Evolutionary conservation across 2,329 filamentous ascomycete genomes (phyloP), one percentile per base, ranked within the genome.

Genomic region (Aspergillus sp.): DNA sequence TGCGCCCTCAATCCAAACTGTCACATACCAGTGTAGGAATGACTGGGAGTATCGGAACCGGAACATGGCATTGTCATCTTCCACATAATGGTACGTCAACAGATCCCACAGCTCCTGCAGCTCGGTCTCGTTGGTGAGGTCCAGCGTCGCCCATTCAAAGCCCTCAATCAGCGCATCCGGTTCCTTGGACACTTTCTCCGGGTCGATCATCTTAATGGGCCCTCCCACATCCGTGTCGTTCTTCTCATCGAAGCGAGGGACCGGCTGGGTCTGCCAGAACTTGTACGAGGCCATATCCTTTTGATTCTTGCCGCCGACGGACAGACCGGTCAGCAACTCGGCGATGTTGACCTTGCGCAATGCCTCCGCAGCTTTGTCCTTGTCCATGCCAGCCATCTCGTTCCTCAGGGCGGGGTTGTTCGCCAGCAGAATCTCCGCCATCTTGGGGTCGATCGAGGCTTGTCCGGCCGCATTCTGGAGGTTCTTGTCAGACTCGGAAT

Each of bases 231-330:
- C 65, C 17, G 55, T 53, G 44, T 23, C 74, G 47, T 81, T 76
- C 72, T 70, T 86, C 78, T 79, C 76, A 47, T 78, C 74, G 67
- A 97, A 96, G 66, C 87, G 87, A 47, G 89, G 89, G 54, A 99
- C 94, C 1, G 94, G 94, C 73, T 99, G 94, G 44, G 94, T 99
- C 72, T 91, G 87, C 94, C 94, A 99, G 78, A 99, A 99, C 75
- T 96, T 97, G 81, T 97, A 97, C 53, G 87, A 89, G 5, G 88
- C 91, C 91, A 97, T 96, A 68, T 97, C 92, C 78, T 96, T 97
- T 63, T 85, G 87, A 66, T 96, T 96, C 80, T 94, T 95, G 51
- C 88, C 89, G 56, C 84, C 86, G 6, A 89, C 79, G 14, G 91
- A 88, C 56, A 81, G 67, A 34, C 79, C 79, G 6, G 78, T 79